Conservation (phyloP, 192 early-diverging fungal genomes). For the Podila minutissima region DNA sequence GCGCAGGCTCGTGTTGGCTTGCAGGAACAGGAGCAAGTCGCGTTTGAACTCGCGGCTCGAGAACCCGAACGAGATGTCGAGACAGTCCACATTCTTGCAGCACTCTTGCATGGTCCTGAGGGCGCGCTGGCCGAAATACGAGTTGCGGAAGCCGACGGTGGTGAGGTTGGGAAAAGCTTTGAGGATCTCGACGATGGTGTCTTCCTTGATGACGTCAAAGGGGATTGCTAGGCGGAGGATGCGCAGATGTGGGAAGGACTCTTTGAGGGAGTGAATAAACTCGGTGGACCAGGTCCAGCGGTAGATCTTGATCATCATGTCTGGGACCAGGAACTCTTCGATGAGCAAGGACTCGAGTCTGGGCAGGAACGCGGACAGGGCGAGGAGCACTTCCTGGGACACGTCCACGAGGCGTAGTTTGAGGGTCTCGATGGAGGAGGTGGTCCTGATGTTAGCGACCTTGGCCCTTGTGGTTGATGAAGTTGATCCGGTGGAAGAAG, state of each 20-base stretch:
- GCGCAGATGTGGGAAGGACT: conserved; percentile 17
- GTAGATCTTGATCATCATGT: conserved; percentile 51
- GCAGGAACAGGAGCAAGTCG: conserved; percentile 22
- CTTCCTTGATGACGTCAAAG: conserved; percentile 34
- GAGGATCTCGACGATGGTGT: conserved; percentile 36
- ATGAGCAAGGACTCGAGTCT: conserved; percentile 18
- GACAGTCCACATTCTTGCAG: conserved; percentile 25
- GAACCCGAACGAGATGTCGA: conserved; percentile 32
- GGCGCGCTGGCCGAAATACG: conserved; percentile 23
- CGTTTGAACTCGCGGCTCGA: conserved; percentile 20
- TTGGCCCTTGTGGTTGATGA: not conserved
- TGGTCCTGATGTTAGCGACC: not conserved
- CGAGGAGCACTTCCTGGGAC: conserved; percentile 30
- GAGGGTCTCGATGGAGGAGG: conserved; percentile 19
- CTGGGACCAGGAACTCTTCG: conserved; percentile 42
- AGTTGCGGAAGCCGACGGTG: conserved; percentile 34
- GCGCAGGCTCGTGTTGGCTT: conserved; percentile 9
- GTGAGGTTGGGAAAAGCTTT: conserved; percentile 33
- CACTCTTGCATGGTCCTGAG: conserved; percentile 28
- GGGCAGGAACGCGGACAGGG: conserved; percentile 11
- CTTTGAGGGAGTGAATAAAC: conserved; percentile 23
- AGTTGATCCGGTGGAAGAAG: not conserved
- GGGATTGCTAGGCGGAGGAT: conserved; percentile 28
- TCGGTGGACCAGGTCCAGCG: conserved; percentile 36
- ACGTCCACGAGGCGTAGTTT: conserved; percentile 39